Conservation (phyloP, 306 rosid species). For the Prunus mira region DNA sequence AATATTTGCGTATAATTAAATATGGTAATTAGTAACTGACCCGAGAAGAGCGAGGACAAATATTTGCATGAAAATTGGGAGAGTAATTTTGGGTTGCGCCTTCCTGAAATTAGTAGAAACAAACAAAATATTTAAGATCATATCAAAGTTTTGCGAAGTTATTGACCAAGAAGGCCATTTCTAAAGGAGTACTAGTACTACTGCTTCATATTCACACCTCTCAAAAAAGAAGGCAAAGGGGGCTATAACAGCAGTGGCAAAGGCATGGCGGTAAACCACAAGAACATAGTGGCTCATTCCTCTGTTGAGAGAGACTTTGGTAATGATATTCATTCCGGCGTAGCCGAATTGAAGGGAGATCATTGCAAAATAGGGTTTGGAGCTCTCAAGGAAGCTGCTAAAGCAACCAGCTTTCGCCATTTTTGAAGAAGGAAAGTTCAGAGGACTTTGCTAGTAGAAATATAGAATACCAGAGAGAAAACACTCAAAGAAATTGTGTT, state of each 20-base stretch:
- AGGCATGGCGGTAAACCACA: conserved; percentile 85
- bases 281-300: conserved; percentile 98
- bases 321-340: conserved; percentile 81
- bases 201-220: conserved; percentile 36
- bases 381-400: conserved; percentile 42
- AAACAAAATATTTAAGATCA: not conserved
- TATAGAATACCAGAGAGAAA: conserved; percentile 22
- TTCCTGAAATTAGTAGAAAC: conserved; percentile 46
- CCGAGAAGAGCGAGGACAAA: conserved; percentile 80
- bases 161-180: not conserved
- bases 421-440: not conserved
- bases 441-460: not conserved
- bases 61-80: conserved; percentile 66
- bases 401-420: conserved; percentile 41
- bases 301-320: conserved; percentile 69
- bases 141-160: not conserved
- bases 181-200: too few species aligned
- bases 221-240: conserved; percentile 79
- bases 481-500: conserved; percentile 37
- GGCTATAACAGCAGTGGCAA: conserved; percentile 66
- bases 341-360: conserved; percentile 76
- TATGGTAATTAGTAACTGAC: conserved; percentile 31
- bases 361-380: conserved; percentile 87
- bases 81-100: conserved; percentile 71
- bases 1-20: not conserved